Conservation (phyloP, 371 early-diverging fungal species). For the Fennellomyces sp. region DNA sequence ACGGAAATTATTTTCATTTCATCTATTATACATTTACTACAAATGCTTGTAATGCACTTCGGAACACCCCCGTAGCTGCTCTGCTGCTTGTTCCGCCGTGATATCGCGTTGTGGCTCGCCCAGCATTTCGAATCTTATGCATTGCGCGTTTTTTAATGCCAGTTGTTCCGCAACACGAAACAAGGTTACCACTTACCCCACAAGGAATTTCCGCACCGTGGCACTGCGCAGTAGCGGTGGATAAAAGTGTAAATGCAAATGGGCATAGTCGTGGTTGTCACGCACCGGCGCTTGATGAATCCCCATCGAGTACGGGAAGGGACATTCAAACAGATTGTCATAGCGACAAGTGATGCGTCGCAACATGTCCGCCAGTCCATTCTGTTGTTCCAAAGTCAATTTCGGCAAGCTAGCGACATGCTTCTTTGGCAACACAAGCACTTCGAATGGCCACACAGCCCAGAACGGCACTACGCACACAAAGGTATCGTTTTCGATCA, state of each 20-base stretch:
- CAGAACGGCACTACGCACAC: conserved; percentile 90
- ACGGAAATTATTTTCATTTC: background rate
- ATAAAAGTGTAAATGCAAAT: conserved; percentile 94
- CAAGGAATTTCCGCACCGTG: conserved; percentile 92
- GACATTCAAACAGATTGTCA: conserved; percentile 88
- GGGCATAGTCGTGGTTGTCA: conserved; percentile 53
- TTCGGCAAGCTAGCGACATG: conserved; percentile 66
- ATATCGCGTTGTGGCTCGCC: conserved; percentile 93
- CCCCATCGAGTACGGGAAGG: conserved; percentile 98
- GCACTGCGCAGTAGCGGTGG: conserved; percentile 90
- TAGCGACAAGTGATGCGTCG: conserved; percentile 79
- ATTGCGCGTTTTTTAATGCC: background rate
- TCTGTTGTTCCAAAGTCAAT: conserved; percentile 36
- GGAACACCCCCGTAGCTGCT: conserved; percentile 54
- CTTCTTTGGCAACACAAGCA: conserved; percentile 74
- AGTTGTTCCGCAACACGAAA: background rate
- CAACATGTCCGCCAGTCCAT: conserved; percentile 77
- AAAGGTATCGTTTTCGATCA: conserved; percentile 81
- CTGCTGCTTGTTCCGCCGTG: conserved; percentile 90
- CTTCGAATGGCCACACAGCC: conserved; percentile 97
- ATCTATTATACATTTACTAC: background rate
- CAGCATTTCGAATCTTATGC: conserved; percentile 91
- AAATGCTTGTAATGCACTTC: conserved; percentile 64
- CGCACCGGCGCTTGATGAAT: conserved; percentile 81
- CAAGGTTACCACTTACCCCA: conserved; percentile 66